These are phyloP conservation scores for Gracilaria gracilis DNA, from an alignment of 23 red algal species.

Conservation along the genomic window DNA sequence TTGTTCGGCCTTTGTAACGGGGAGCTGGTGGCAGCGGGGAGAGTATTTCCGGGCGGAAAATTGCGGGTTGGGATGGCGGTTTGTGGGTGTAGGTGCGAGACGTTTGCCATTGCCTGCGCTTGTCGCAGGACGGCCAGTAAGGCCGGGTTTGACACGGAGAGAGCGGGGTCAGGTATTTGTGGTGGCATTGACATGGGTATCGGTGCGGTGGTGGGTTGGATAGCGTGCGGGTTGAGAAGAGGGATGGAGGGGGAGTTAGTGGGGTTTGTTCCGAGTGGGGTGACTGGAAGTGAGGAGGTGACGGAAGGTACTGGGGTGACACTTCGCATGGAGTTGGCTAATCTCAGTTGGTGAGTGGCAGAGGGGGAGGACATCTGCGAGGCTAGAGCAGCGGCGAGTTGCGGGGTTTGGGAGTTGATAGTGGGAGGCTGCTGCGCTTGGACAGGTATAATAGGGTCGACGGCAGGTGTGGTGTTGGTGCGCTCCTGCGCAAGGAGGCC, in stretches of 20 bases:
- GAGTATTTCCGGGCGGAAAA: background rate
- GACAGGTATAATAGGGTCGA: background rate
- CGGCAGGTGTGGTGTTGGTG: background rate
- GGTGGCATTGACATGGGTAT: background rate
- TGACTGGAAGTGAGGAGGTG: background rate
- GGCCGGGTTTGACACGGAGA: background rate
- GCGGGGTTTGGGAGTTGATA: background rate
- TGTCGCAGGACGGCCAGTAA: constrained; percentile 27
- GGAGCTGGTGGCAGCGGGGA: background rate
- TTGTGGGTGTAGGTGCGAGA: constrained; percentile 2
- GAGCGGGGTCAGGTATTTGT: background rate
- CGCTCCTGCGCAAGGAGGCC: constrained; percentile 29
- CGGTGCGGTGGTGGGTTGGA: background rate
- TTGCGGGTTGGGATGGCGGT: too few species aligned
- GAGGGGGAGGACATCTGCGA: background rate
- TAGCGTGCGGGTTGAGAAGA: background rate
- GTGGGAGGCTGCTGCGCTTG: background rate
- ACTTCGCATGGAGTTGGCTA: background rate
- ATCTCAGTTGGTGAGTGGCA: background rate
- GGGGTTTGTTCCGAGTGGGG: background rate
- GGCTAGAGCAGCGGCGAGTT: background rate
- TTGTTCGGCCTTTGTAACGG: constrained; percentile 9
- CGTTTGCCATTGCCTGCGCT: constrained; percentile 4
- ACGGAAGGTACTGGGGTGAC: background rate
- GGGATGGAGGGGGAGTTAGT: background rate